These are phyloP conservation scores for Talaromyces sp. DNA, from an alignment of 2,329 filamentous ascomycete genomes.

Conservation along the genomic window DNA sequence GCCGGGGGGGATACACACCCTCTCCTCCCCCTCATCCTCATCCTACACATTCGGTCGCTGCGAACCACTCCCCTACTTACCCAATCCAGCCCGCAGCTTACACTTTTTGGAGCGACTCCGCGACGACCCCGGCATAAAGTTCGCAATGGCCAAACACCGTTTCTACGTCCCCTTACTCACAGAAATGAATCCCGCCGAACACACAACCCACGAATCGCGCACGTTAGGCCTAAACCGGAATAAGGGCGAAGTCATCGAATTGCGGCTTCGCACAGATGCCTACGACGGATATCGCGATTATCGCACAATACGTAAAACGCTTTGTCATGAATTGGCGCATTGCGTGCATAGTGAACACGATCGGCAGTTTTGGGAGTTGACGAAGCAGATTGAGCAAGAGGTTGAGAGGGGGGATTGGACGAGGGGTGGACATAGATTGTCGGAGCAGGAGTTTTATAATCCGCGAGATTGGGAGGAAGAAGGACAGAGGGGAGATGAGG, in stretches of 20 bases:
- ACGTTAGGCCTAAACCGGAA: slow-evolving; percentile 88
- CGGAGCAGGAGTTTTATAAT: slow-evolving; percentile 59
- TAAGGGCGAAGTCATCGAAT: slow-evolving; percentile 81
- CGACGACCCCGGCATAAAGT: slow-evolving; percentile 79
- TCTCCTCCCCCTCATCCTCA: slow-evolving; percentile 48
- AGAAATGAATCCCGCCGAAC: slow-evolving; percentile 87
- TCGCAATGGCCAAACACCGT: slow-evolving; percentile 77
- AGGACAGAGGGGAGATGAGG: slow-evolving; percentile 50
- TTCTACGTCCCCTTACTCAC: slow-evolving; percentile 84
- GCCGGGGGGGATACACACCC: slow-evolving; percentile 30
- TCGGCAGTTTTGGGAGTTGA: slow-evolving; percentile 83
- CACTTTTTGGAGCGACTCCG: slow-evolving; percentile 72
- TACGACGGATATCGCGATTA: slow-evolving; percentile 95
- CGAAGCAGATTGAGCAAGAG: slow-evolving; percentile 81
- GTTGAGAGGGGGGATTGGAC: slow-evolving; percentile 79
- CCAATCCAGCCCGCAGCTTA: slow-evolving; percentile 68
- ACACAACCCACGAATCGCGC: slow-evolving; percentile 79
- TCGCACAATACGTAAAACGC: slow-evolving; percentile 81
- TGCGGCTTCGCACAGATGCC: slow-evolving; percentile 86
- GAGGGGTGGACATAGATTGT: slow-evolving; percentile 64
- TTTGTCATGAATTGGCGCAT: slow-evolving; percentile 94
- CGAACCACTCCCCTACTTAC: slow-evolving; percentile 72
- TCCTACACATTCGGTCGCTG: slow-evolving; percentile 83
- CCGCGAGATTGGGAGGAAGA: slow-evolving; percentile 57
- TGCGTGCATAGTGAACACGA: slow-evolving; percentile 87